Conservation (phyloP, 108 stramenopile species). For the Cylindrotheca fusiformis region DNA sequence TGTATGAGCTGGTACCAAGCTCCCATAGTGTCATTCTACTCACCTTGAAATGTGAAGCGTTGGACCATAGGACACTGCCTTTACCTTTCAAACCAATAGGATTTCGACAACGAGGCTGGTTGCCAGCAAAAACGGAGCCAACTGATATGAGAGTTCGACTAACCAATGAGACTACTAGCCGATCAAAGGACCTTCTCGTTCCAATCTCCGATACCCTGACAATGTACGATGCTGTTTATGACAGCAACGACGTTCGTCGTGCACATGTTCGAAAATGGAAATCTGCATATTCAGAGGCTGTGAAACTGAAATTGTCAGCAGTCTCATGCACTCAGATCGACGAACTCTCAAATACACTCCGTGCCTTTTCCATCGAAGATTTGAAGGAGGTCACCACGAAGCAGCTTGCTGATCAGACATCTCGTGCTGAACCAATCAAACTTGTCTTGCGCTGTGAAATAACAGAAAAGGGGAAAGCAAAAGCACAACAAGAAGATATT, state of each 20-base stretch:
- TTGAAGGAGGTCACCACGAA: conserved; percentile 23
- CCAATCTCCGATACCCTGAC: conserved; percentile 9
- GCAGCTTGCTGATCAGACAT: not conserved
- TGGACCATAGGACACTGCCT: not conserved
- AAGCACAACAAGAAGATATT: conserved; percentile 3
- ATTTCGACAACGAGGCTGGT: not conserved
- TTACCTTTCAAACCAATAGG: not conserved
- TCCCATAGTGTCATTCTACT: no score
- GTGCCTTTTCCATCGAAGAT: conserved; percentile 21
- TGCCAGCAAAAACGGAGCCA: not conserved
- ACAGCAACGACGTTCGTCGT: conserved; percentile 12
- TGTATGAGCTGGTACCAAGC: conserved; percentile 22
- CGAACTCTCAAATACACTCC: conserved; percentile 6
- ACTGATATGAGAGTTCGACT: conserved; percentile 19
- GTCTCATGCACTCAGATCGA: conserved; percentile 25
- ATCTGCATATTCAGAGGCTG: conserved; percentile 1
- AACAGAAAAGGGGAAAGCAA: not conserved
- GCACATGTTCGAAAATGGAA: conserved; percentile 35
- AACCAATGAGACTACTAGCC: conserved; percentile 16
- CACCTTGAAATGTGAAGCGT: not conserved
- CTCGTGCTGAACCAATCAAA: not conserved
- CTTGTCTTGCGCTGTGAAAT: not conserved
- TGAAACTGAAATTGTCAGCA: conserved; percentile 15
- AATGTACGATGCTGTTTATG: conserved; percentile 21
- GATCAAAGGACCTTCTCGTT: conserved; percentile 28